These are phyloP conservation scores for Fomitopsis palustris DNA, from an alignment of 1,284 basidiomycete genomes.

Conservation along the genomic window DNA sequence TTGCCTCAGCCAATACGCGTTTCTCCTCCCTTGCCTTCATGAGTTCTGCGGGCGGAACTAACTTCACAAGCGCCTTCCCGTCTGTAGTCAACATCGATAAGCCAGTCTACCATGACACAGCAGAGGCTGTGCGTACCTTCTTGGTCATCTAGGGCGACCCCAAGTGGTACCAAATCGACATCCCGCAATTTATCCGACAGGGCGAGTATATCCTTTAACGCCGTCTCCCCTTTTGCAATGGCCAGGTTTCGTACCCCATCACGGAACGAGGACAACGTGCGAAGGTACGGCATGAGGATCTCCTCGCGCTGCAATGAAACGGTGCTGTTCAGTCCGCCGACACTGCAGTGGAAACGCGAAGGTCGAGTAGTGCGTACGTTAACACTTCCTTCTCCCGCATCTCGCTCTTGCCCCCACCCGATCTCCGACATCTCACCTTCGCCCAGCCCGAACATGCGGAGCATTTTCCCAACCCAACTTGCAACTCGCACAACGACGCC, in stretches of 20 bases:
- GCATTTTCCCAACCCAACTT: conserved; percentile 86
- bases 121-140: conserved; percentile 55
- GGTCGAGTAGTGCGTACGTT: conserved; percentile 49
- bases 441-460: conserved; percentile 93
- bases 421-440: conserved; percentile 69
- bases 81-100: conserved; percentile 41
- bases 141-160: conserved; percentile 95
- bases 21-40: conserved; percentile 89
- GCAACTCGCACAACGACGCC: conserved; percentile 72
- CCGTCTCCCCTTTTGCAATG: conserved; percentile 64
- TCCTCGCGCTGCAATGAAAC: conserved; percentile 64
- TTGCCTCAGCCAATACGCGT: conserved; percentile 71
- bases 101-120: not conserved
- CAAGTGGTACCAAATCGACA: conserved; percentile 86
- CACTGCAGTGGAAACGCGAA: not conserved
- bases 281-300: conserved; percentile 87
- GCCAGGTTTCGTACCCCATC: conserved; percentile 86
- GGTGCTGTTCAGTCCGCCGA: not conserved
- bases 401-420: conserved; percentile 67
- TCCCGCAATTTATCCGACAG: conserved; percentile 92
- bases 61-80: conserved; percentile 92
- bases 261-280: conserved; percentile 85
- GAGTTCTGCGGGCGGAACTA: conserved; percentile 83
- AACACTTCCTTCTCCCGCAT: conserved; percentile 35
- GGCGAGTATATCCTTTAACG: conserved; percentile 74